These are phyloP conservation scores for Tuber magnatum DNA, from an alignment of 495 filamentous ascomycete species.

Conservation along the genomic window DNA sequence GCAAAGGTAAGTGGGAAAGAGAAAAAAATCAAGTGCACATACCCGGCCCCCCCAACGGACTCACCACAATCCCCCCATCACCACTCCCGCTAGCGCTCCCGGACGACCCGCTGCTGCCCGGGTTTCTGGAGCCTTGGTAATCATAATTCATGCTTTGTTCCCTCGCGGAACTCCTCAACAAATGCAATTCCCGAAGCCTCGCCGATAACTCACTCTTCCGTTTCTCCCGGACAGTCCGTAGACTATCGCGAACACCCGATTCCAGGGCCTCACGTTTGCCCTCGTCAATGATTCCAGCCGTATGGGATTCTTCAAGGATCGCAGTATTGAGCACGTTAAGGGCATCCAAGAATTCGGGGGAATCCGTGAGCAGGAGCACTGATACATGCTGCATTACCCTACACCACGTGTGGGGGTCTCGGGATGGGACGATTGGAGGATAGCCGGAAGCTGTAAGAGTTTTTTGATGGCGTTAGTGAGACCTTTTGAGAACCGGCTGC, in stretches of 20 bases:
- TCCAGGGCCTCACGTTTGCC: background rate
- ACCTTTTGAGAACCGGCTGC: background rate
- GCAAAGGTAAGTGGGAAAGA: background rate
- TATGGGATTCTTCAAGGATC: constrained; percentile 9
- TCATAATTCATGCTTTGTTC: constrained; percentile 1
- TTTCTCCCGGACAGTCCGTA: background rate
- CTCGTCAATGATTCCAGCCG: background rate
- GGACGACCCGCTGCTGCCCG: background rate
- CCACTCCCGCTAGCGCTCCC: background rate
- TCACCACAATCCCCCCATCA: background rate
- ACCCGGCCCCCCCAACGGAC: constrained; percentile 10
- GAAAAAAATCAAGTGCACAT: background rate
- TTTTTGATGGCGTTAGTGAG: background rate
- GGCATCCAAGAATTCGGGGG: constrained; percentile 43
- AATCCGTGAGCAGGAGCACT: constrained; percentile 46
- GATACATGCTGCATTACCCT: constrained; percentile 42
- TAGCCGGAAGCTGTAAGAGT: constrained; percentile 33
- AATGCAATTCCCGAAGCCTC: constrained; percentile 12
- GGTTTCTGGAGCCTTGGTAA: background rate
- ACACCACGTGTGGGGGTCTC: constrained; percentile 35
- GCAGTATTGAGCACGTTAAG: constrained; percentile 23
- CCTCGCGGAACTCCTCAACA: background rate
- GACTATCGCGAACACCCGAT: background rate
- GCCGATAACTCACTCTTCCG: constrained; percentile 10
- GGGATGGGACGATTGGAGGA: constrained; percentile 31